phyloP scores from a whole-genome alignment of 2,329 filamentous ascomycete genomes.

The Calonectria ilicicola region DNA sequence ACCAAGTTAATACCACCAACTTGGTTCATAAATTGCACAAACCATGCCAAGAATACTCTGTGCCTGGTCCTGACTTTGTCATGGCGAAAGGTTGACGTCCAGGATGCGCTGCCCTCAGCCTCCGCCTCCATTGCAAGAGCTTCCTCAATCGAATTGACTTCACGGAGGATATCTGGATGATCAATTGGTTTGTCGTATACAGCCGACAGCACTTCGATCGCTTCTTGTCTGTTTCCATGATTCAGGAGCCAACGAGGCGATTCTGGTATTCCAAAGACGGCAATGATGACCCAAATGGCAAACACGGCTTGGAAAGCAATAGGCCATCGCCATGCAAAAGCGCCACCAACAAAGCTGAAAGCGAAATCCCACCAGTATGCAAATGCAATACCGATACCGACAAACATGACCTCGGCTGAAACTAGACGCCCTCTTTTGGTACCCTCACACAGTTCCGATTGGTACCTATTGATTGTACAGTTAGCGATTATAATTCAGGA shows the following conservation, averaged over 20 bases:
- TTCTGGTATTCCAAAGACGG: constrained; percentile 53
- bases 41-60: constrained; percentile 29
- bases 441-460: constrained; percentile 55
- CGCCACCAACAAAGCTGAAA: constrained; percentile 43
- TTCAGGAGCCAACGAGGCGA: constrained; percentile 55
- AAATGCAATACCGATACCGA: constrained; percentile 52
- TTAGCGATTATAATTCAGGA: neutral
- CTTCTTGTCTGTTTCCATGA: constrained; percentile 51
- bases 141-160: constrained; percentile 52
- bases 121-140: constrained; percentile 53
- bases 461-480: constrained; percentile 30
- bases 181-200: constrained; percentile 54
- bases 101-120: constrained; percentile 46
- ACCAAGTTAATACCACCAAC: constrained; percentile 61
- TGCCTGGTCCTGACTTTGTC: constrained; percentile 30
- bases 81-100: constrained; percentile 49
- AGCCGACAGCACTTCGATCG: constrained; percentile 49
- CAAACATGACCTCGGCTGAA: constrained; percentile 57
- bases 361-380: constrained; percentile 56
- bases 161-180: constrained; percentile 48
- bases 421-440: constrained; percentile 64
- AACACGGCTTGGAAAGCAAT: constrained; percentile 48
- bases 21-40: constrained; percentile 51
- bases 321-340: constrained; percentile 37
- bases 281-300: constrained; percentile 45